Evolutionary conservation across 1,284 basidiomycete genomes (phyloP).

Genomic region (Mycena sp.): DNA sequence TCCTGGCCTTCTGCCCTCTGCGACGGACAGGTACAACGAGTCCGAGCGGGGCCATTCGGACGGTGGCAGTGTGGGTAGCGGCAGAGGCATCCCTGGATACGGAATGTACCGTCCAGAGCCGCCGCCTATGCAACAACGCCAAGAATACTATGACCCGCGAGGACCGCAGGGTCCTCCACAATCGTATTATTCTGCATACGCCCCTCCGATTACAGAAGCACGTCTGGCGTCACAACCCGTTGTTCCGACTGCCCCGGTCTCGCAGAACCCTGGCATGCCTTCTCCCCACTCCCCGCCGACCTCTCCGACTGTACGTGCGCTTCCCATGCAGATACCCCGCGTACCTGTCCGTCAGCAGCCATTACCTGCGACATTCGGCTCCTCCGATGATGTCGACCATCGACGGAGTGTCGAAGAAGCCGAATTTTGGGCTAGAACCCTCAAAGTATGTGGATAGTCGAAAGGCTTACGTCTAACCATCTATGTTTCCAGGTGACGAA

Average conservation of each 20-base stretch:
- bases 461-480: too few species aligned
- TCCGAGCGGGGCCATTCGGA: conserved; percentile 33
- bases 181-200: conserved; percentile 16
- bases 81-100: not conserved
- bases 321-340: too few species aligned
- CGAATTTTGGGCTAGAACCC: conserved; percentile 25
- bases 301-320: too few species aligned
- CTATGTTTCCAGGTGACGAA: conserved; percentile 20
- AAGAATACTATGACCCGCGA: not conserved
- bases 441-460: conserved; percentile 11
- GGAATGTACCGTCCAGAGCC: conserved; percentile 7
- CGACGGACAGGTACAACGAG: conserved; percentile 35
- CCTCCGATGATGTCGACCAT: conserved; percentile 1
- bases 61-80: conserved; percentile 18
- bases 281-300: too few species aligned
- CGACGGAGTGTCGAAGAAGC: conserved; percentile 23
- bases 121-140: not conserved
- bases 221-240: not conserved
- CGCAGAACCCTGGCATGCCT: too few species aligned
- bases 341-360: conserved; percentile 18
- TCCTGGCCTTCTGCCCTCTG: conserved; percentile 39
- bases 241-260: too few species aligned
- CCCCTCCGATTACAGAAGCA: conserved; percentile 20
- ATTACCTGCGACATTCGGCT: conserved; percentile 23
- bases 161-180: conserved; percentile 4